phyloP scores from a whole-genome alignment of 257 asterid genomes.

The Solanum sparsipilum region DNA sequence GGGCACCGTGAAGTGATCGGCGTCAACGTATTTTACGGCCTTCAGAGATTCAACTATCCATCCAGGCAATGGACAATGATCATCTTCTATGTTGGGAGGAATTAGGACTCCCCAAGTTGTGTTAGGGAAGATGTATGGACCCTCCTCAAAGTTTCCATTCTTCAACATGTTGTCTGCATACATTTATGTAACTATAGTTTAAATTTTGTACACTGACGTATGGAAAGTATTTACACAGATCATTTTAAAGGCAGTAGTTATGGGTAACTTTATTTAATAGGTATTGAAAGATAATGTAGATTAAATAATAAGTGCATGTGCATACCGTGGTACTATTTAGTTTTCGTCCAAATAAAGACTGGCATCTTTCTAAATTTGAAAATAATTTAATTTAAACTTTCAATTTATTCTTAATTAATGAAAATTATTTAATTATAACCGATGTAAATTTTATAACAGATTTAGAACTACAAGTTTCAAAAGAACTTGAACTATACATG shows the following conservation, averaged over 20 bases:
- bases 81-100: conserved; percentile 17
- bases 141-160: conserved; percentile 20
- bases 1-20: conserved; percentile 10
- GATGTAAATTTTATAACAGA: not conserved
- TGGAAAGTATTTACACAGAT: not conserved
- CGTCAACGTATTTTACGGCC: conserved; percentile 20
- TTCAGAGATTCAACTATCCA: conserved; percentile 25
- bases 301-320: not conserved
- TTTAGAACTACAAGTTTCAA: not conserved
- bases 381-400: not conserved
- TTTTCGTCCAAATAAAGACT: not conserved
- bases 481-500: not conserved
- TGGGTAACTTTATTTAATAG: not conserved
- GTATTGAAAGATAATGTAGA: not conserved
- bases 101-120: conserved; percentile 11
- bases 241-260: not conserved
- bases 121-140: conserved; percentile 22
- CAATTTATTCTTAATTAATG: not conserved
- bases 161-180: conserved; percentile 8
- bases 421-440: not conserved
- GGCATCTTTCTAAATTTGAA: not conserved
- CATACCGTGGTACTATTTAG: not conserved
- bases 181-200: not conserved
- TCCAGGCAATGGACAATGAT: conserved; percentile 13
- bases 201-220: not conserved